Evolutionary conservation across 805 yeast genomes (phyloP).

Genomic region (Zygotorulaspora florentina): DNA sequence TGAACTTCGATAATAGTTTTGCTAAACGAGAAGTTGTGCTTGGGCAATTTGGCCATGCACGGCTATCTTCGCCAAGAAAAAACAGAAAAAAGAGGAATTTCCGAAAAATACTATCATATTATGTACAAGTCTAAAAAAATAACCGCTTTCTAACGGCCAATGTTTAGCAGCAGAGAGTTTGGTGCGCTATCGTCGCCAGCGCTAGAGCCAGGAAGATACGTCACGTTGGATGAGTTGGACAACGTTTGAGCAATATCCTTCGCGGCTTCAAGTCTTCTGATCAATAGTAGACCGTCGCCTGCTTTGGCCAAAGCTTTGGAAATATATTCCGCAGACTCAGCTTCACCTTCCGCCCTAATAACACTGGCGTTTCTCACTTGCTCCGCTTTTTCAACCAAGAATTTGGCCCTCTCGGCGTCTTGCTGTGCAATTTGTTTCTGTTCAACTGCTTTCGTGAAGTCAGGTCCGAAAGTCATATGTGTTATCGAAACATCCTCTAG

Average conservation of each 20-base stretch:
- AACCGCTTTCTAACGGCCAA: slow-evolving; percentile 52
- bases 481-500: slow-evolving; percentile 97
- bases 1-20: too few species aligned
- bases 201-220: slow-evolving; percentile 67
- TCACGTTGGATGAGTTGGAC: slow-evolving; percentile 76
- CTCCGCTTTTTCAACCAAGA: slow-evolving; percentile 90
- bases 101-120: neutral
- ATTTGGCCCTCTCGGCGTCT: slow-evolving; percentile 96
- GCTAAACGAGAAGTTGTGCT: too few species aligned
- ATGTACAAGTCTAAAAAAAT: slow-evolving; percentile 2
- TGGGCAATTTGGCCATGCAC: too few species aligned
- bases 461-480: slow-evolving; percentile 94
- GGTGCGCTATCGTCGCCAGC: slow-evolving; percentile 37
- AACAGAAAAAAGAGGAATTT: too few species aligned
- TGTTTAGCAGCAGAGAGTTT: slow-evolving; percentile 59
- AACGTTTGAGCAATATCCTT: slow-evolving; percentile 90
- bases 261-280: slow-evolving; percentile 94
- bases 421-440: slow-evolving; percentile 99
- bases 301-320: slow-evolving; percentile 89
- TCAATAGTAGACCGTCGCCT: slow-evolving; percentile 91
- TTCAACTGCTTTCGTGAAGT: slow-evolving; percentile 97
- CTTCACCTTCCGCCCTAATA: slow-evolving; percentile 98
- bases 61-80: too few species aligned
- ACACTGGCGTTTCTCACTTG: slow-evolving; percentile 94
- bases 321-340: slow-evolving; percentile 94